Evolutionary conservation across 306 rosid species (phyloP).

Genomic region (Pyrus betulifolia): DNA sequence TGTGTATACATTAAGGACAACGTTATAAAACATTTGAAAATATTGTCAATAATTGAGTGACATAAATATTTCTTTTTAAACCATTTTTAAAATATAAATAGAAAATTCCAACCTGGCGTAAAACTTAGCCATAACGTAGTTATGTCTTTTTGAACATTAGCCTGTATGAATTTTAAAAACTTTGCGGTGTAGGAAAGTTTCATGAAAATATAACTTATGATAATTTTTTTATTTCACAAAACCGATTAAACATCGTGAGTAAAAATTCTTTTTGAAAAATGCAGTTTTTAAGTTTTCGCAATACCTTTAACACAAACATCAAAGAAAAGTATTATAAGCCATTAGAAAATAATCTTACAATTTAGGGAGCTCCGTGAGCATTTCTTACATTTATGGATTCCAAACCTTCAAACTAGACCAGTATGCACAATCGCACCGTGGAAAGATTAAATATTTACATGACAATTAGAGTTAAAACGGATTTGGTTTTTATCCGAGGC

Average conservation of each 20-base stretch:
- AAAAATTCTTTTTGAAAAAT: neutral
- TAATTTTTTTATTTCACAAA: too few relatives aligned
- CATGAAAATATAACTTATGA: neutral
- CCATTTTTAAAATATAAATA: too few relatives aligned
- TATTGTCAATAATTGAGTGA: neutral
- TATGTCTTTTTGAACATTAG: neutral
- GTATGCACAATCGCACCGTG: slow-evolving; percentile 29
- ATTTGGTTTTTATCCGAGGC: slow-evolving; percentile 6
- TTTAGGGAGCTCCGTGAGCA: neutral
- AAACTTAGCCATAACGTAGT: neutral
- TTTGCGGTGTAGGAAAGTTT: neutral
- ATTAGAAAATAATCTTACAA: neutral
- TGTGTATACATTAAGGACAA: too few relatives aligned
- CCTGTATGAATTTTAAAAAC: neutral
- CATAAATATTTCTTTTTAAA: neutral
- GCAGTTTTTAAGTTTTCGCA: neutral
- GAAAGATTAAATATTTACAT: slow-evolving; percentile 23
- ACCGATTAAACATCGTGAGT: too few relatives aligned
- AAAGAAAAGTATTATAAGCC: neutral
- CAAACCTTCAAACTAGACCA: slow-evolving; percentile 12
- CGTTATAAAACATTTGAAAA: neutral
- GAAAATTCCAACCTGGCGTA: neutral
- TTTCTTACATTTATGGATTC: neutral
- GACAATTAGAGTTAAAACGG: slow-evolving; percentile 12
- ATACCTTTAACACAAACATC: neutral